Conservation (phyloP, 345 rosid genomes). For the Murraya paniculata region DNA sequence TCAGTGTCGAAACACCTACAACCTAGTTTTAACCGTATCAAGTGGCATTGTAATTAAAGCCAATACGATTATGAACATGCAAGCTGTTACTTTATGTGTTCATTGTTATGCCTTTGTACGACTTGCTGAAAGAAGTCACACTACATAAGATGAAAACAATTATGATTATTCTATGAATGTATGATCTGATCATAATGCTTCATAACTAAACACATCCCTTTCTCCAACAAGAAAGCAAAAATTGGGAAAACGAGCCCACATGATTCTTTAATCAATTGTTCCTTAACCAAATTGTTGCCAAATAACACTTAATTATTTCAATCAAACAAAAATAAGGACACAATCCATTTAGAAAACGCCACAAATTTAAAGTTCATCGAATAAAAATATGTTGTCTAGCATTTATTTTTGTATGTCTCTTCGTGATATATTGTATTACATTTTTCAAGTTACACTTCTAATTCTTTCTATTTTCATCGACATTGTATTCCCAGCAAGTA, state of each 20-base stretch:
- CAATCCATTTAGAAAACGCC: neutral
- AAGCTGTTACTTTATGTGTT: no score
- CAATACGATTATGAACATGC: no score
- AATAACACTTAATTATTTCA: neutral
- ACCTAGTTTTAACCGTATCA: no score
- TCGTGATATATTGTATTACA: slow-evolving; percentile 18
- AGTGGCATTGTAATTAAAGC: no score
- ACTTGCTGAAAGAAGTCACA: no score
- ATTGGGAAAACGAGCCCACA: neutral
- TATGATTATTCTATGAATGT: no score
- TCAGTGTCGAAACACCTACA: no score
- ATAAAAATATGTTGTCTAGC: slow-evolving; percentile 19
- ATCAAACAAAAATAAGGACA: neutral
- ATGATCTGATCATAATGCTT: slow-evolving; percentile 2
- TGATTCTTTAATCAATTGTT: neutral
- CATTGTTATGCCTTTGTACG: no score
- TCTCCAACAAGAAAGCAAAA: neutral
- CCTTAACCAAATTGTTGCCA: neutral
- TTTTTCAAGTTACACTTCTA: slow-evolving; percentile 18
- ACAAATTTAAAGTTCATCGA: slow-evolving; percentile 8
- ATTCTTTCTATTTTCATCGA: slow-evolving; percentile 18
- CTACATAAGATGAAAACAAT: no score
- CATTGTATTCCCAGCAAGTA: no score
- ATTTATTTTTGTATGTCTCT: neutral
- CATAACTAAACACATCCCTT: neutral